Evolutionary conservation across 2,329 filamentous ascomycete genomes (phyloP).

Genomic region (Onygena corvina): DNA sequence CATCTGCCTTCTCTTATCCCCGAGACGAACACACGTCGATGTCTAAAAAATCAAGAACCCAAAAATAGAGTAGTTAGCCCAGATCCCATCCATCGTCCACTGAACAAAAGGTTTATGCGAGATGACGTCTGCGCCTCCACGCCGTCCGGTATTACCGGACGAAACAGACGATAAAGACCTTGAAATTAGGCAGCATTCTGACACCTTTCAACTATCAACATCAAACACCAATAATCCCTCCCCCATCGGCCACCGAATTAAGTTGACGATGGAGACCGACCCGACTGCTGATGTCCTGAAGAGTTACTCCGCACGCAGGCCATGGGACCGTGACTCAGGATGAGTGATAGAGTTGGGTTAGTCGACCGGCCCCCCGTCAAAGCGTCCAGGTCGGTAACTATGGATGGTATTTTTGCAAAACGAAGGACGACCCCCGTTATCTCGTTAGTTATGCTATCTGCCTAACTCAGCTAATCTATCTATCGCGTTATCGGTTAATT

Average conservation of each 20-base stretch:
- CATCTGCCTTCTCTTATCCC: not conserved
- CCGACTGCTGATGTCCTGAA: not conserved
- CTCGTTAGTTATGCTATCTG: too few relatives aligned
- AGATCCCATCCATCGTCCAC: not conserved
- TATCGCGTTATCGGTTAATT: too few relatives aligned
- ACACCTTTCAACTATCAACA: not conserved
- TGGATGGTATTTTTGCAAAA: conserved; percentile 1
- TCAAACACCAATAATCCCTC: not conserved
- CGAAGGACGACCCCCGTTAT: not conserved
- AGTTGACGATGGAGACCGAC: not conserved
- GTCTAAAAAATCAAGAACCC: not conserved
- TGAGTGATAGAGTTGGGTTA: conserved; percentile 6
- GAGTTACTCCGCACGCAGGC: too few relatives aligned
- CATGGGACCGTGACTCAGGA: conserved; percentile 2
- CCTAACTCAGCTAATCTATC: too few relatives aligned
- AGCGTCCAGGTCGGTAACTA: not conserved
- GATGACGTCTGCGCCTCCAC: not conserved
- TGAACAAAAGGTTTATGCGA: not conserved
- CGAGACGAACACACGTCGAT: not conserved
- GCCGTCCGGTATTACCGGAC: not conserved
- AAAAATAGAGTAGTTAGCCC: too few relatives aligned
- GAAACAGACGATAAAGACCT: not conserved
- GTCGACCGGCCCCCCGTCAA: not conserved
- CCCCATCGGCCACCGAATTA: not conserved
- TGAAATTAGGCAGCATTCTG: conserved; percentile 1